Percentiles rank a stretch among this genome's conserved stretches.
These are phyloP conservation scores for Arthonia radiata DNA, from an alignment of 495 filamentous ascomycete species.

Conservation along the genomic window DNA sequence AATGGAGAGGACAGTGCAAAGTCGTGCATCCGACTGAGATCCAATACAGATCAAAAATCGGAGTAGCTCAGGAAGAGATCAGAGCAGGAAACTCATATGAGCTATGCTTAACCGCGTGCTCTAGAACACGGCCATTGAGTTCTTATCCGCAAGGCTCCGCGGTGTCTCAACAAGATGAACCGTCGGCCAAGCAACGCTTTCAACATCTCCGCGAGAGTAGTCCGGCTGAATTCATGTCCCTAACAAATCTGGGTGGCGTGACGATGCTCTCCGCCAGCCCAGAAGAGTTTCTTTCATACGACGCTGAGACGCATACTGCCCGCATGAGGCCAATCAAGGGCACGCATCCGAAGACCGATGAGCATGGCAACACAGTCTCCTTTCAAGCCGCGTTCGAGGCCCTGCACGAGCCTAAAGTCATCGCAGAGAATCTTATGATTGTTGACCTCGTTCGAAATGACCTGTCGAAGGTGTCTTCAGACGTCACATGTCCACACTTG, in stretches of 20 bases:
- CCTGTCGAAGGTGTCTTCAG: conserved; percentile 52
- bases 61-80: conserved; percentile 45
- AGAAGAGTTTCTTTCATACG: conserved; percentile 69
- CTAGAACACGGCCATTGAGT: conserved; percentile 36
- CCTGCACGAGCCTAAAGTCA: conserved; percentile 61
- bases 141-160: conserved; percentile 7
- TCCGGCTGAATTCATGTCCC: conserved; percentile 62
- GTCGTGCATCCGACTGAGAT: conserved; percentile 24
- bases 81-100: conserved; percentile 74
- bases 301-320: conserved; percentile 25
- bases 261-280: conserved; percentile 71
- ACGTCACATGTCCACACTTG: conserved; percentile 39
- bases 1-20: no score
- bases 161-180: conserved; percentile 3
- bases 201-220: conserved; percentile 43
- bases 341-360: conserved; percentile 51
- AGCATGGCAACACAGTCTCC: no score
- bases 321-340: conserved; percentile 85
- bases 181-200: conserved; percentile 43
- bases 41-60: conserved; percentile 30
- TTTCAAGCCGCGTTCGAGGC: conserved; percentile 45
- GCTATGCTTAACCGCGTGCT: conserved; percentile 64
- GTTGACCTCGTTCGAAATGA: conserved; percentile 87
- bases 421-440: conserved; percentile 95
- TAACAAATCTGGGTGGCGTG: conserved; percentile 9